Evolutionary conservation across 2,329 filamentous ascomycete genomes (phyloP).

Genomic region (Cladosporium sp.): DNA sequence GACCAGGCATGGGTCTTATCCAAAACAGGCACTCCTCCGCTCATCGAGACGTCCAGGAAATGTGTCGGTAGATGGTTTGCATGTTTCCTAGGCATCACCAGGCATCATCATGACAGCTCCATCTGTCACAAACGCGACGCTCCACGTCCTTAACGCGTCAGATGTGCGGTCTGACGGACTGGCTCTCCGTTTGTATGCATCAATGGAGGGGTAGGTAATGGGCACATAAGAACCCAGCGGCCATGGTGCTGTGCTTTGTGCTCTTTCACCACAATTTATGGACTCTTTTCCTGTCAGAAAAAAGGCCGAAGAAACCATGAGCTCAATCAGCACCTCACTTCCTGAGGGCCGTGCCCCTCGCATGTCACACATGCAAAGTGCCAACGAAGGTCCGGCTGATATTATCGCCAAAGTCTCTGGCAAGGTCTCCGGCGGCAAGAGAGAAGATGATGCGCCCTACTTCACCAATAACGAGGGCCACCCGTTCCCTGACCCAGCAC

Average conservation of each 20-base stretch:
- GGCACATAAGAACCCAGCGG: neutral
- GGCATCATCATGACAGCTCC: slow-evolving; percentile 20
- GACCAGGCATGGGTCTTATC: neutral
- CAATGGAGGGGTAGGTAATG: neutral
- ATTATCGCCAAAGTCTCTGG: slow-evolving; percentile 56
- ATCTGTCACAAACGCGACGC: slow-evolving; percentile 2
- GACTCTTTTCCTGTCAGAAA: slow-evolving; percentile 9
- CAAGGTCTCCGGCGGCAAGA: slow-evolving; percentile 48
- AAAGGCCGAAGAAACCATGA: slow-evolving; percentile 6
- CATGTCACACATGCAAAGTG: slow-evolving; percentile 45
- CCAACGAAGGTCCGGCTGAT: slow-evolving; percentile 56
- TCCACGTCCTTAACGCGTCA: slow-evolving; percentile 13
- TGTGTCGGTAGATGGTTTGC: neutral
- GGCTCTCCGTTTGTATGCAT: neutral
- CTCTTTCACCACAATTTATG: neutral
- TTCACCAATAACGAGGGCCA: slow-evolving; percentile 59
- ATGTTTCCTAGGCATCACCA: slow-evolving; percentile 7
- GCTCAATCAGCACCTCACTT: slow-evolving; percentile 12
- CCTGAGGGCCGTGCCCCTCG: slow-evolving; percentile 15
- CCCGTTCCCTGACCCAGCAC: slow-evolving; percentile 52
- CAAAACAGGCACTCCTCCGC: neutral
- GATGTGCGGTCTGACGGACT: slow-evolving; percentile 2
- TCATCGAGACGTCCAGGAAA: neutral
- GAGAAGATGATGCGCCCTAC: slow-evolving; percentile 53
- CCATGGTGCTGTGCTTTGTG: neutral